A percentile compares a stretch with the other conserved stretches of the same genome.
Conservation (phyloP, 2,329 filamentous ascomycete genomes). For the Chaetomium strumarium region DNA sequence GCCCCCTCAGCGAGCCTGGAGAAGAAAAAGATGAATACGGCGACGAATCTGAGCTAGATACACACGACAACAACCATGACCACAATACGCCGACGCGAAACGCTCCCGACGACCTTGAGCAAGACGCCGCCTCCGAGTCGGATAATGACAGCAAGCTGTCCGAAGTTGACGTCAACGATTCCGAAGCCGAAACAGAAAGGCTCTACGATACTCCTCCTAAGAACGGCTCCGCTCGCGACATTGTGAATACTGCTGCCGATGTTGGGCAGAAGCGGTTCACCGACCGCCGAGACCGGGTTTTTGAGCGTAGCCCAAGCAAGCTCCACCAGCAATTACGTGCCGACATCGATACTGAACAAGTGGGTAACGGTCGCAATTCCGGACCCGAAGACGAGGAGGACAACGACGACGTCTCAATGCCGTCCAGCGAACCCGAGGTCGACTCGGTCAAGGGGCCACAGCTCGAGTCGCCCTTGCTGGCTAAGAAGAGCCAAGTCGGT, state of each 20-base stretch:
- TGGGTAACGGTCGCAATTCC: conserved; percentile 32
- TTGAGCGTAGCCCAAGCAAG: conserved; percentile 71
- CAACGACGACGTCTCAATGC: conserved; percentile 35
- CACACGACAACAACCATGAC: conserved; percentile 18
- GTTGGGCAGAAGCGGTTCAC: conserved; percentile 54
- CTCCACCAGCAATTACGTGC: conserved; percentile 48
- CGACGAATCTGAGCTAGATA: conserved; percentile 50
- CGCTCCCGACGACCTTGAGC: conserved; percentile 22
- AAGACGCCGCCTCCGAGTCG: conserved; percentile 23
- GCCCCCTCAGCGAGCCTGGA: conserved; percentile 88
- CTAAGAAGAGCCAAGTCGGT: conserved; percentile 17
- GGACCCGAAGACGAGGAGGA: conserved; percentile 33
- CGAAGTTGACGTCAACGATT: conserved; percentile 53
- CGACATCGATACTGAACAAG: conserved; percentile 32
- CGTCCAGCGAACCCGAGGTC: conserved; percentile 34
- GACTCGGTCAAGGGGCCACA: conserved; percentile 26
- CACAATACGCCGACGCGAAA: conserved; percentile 18
- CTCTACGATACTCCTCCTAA: conserved; percentile 81
- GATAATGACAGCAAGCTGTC: conserved; percentile 45
- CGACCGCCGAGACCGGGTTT: conserved; percentile 40
- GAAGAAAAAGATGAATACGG: conserved; percentile 71
- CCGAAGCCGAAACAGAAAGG: conserved; percentile 91
- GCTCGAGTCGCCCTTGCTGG: conserved; percentile 19
- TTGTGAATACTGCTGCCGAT: conserved; percentile 46
- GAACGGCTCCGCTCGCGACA: conserved; percentile 30